Conservation (phyloP, 2,329 filamentous ascomycete species). For the Curvularia hawaiiensis region DNA sequence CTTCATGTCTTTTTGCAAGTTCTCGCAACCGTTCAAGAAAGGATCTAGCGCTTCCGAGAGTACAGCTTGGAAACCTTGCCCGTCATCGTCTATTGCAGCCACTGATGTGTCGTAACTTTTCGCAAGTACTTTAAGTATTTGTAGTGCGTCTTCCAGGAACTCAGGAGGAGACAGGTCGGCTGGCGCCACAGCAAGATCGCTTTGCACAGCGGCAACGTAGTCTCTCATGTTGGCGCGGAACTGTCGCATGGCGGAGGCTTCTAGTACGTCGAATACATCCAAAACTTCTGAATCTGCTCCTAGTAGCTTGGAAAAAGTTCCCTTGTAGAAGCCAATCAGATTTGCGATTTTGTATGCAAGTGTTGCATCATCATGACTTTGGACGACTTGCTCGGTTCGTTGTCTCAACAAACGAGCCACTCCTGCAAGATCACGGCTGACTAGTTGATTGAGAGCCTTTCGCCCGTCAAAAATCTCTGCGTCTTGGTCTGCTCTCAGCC, state of each 20-base stretch:
- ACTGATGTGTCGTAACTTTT: constrained; percentile 86
- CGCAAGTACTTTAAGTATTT: constrained; percentile 78
- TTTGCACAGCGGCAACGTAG: constrained; percentile 75
- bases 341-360: constrained; percentile 90
- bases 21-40: constrained; percentile 76
- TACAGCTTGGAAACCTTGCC: constrained; percentile 75
- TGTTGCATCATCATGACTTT: constrained; percentile 88
- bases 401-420: constrained; percentile 86
- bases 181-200: constrained; percentile 71
- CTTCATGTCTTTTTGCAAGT: constrained; percentile 66
- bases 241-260: constrained; percentile 78
- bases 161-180: constrained; percentile 77
- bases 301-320: constrained; percentile 82
- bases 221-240: constrained; percentile 84
- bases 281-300: constrained; percentile 71
- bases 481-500: constrained; percentile 66
- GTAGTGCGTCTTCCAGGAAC: constrained; percentile 80
- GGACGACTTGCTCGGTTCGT: constrained; percentile 87
- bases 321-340: constrained; percentile 84
- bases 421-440: constrained; percentile 82
- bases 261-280: constrained; percentile 69
- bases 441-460: constrained; percentile 81
- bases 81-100: constrained; percentile 59
- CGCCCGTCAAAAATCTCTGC: constrained; percentile 74
- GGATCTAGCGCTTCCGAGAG: constrained; percentile 83